Evolutionary conservation across 495 filamentous ascomycete genomes (phyloP), one percentile per base, ranked within the genome.

Genomic region (Penicillium verhagenii): DNA sequence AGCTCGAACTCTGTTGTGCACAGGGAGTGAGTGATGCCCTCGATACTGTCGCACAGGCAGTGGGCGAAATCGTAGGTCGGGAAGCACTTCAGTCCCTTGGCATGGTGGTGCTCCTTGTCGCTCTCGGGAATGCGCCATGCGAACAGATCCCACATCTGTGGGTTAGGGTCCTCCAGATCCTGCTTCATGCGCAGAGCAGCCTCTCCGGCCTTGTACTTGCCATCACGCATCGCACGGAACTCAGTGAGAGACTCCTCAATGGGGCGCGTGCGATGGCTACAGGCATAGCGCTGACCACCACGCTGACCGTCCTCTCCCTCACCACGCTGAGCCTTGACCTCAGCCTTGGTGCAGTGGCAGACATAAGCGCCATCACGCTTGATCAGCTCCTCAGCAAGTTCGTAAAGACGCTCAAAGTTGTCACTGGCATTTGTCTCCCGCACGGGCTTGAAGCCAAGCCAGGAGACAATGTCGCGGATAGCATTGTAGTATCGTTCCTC

Each of bases 171-270:
- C 42, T 74, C 67, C 4, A 83, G 50, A 51, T 78, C 70, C 62
- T 83, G 92, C 71, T 96, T 96, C 92, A 97, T 96, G 50, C 94
- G 86, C 42, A 98, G 73, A 58, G 90, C 91, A 3, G 92, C 94
- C 62, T 91, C 89, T 59, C 86, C 83, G 2, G 94, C 89, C 65
- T 87, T 86, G 70, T 97, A 97, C 68, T 90, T 86, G 20, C 94
- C 95, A 67, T 93, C 91, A 19, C 85, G 77, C 94, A 98, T 97
- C 21, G 82, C 90, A 45, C 90, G 79, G 70, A 98, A 97, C 60
- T 97, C 86, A 5, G 72, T 58, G 40, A 97, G 68, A 53, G 91
- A 95, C 48, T 90, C 84, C 50, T 92, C 89, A 21, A 83, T 80
- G 1, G 84, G 74, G 56, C 90, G 85, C 8, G 86, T 78, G 29